Conservation (phyloP, 495 filamentous ascomycete genomes). For the Pyrenula massariospora region DNA sequence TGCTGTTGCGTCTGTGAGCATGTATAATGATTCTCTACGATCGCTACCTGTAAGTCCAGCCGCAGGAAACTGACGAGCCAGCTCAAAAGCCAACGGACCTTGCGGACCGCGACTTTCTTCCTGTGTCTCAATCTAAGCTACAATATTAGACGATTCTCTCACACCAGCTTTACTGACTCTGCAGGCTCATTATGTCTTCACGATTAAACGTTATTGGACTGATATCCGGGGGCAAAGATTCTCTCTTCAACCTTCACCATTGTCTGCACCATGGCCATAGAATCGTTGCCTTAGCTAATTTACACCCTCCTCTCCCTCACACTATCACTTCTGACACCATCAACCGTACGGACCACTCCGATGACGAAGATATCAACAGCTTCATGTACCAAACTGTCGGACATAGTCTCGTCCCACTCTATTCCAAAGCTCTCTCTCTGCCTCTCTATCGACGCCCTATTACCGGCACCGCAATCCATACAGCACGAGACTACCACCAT, state of each 20-base stretch:
- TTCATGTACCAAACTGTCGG: slow-evolving; percentile 99
- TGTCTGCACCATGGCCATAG: slow-evolving; percentile 75
- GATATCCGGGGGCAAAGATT: slow-evolving; percentile 95
- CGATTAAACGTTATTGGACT: slow-evolving; percentile 74
- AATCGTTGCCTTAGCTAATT: slow-evolving; percentile 80
- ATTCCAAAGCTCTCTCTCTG: slow-evolving; percentile 60
- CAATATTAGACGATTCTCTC: no score
- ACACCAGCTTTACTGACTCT: no score
- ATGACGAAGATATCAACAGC: slow-evolving; percentile 71
- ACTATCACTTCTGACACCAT: background rate
- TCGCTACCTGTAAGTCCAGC: no score
- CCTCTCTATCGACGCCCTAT: slow-evolving; percentile 74
- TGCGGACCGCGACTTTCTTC: no score
- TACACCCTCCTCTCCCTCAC: slow-evolving; percentile 46
- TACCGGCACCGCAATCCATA: slow-evolving; percentile 51
- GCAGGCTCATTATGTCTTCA: background rate
- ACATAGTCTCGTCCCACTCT: slow-evolving; percentile 76
- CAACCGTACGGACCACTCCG: slow-evolving; percentile 11
- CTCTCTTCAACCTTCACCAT: slow-evolving; percentile 85
- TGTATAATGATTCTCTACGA: no score
- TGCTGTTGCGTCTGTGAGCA: no score
- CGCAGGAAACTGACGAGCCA: no score
- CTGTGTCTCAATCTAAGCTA: no score
- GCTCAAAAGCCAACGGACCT: no score
- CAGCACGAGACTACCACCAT: slow-evolving; percentile 5